A percentile compares a stretch with the other conserved stretches of the same genome.
Evolutionary conservation across 2,329 filamentous ascomycete genomes (phyloP).

Genomic region (Aspergillus glaucus): DNA sequence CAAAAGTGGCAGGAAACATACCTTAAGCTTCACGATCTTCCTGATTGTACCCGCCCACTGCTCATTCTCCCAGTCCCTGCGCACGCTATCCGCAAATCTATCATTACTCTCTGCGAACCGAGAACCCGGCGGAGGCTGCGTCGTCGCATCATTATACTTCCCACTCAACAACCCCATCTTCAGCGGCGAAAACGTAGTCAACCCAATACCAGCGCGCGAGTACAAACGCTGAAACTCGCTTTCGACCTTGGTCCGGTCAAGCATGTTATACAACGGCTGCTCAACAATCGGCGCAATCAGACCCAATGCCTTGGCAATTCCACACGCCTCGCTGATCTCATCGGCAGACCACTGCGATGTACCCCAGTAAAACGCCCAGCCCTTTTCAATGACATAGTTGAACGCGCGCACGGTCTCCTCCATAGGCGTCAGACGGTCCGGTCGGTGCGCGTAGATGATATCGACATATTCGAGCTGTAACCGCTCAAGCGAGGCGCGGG

Average conservation of each 20-base stretch:
- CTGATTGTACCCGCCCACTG: constrained; percentile 42
- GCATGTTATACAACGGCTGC: constrained; percentile 63
- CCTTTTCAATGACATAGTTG: constrained; percentile 63
- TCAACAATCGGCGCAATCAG: constrained; percentile 50
- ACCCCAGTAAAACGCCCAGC: constrained; percentile 66
- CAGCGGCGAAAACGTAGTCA: constrained; percentile 60
- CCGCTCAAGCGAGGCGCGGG: constrained; percentile 53
- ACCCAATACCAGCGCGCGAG: constrained; percentile 53
- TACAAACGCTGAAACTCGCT: constrained; percentile 56
- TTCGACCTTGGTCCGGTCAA: constrained; percentile 57
- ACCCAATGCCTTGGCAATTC: constrained; percentile 54
- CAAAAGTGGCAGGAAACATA: background rate
- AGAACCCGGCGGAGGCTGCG: constrained; percentile 46
- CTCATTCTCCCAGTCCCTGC: constrained; percentile 40
- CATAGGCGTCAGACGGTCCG: constrained; percentile 62
- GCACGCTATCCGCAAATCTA: constrained; percentile 47
- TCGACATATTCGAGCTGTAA: constrained; percentile 64
- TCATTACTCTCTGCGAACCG: constrained; percentile 53
- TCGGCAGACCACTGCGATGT: constrained; percentile 64
- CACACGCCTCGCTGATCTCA: constrained; percentile 60
- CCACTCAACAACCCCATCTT: constrained; percentile 58
- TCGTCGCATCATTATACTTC: constrained; percentile 61
- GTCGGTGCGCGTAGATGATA: constrained; percentile 64
- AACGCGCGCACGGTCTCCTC: constrained; percentile 67
- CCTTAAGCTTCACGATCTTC: constrained; percentile 49